Base-by-base conservation (phyloP, 257 asterid genomes). In the Solanum medicagineum region DNA sequence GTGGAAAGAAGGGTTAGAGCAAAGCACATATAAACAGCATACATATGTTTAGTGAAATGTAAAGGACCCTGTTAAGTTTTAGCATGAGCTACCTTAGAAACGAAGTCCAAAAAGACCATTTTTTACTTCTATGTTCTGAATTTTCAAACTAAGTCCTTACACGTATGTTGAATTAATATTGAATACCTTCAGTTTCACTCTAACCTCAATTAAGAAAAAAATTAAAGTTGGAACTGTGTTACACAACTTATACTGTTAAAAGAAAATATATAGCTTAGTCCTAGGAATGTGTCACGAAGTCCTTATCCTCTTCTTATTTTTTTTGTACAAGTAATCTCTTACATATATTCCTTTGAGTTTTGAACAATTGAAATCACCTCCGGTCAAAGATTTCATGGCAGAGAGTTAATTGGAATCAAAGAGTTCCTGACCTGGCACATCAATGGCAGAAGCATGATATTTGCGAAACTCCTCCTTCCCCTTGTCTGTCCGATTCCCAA, bases 381-480 rank as follows among this genome's bases (percentile, higher is more conserved):
- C 4, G 1, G 24, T 26, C 63, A 51, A 77, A 77, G 51, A 29
- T 49, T 45, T 62, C 77, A 45, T 60, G 17, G 8, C 44, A 68
- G 5, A 74, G 17, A 57, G 17, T 26, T 11, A 47, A 80, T 6
- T 51, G 24, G 47, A 36, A 77, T 42, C 49, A 20, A 86, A 60
- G 74, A 53, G 80, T 79, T 83, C 73, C 91, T 86, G 85, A 95
- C 98, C 98, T 77, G 99, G 98, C 86, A 96, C 98, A 88, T 94
- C 97, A 85, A 96, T 95, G 62, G 98, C 99, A 36, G 99, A 86
- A 88, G 97, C 95, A 77, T 92, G 97, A 88, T 95, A 96, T 84
- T 92, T 96, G 8, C 96, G 91, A 75, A 96, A 96, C 24, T 96
- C 99, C 87, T 95, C 99, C 89, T 89, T 94, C 22, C 99, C 99